phyloP scores from a whole-genome alignment of 2,329 filamentous ascomycete species.

The Alternaria sp. region DNA sequence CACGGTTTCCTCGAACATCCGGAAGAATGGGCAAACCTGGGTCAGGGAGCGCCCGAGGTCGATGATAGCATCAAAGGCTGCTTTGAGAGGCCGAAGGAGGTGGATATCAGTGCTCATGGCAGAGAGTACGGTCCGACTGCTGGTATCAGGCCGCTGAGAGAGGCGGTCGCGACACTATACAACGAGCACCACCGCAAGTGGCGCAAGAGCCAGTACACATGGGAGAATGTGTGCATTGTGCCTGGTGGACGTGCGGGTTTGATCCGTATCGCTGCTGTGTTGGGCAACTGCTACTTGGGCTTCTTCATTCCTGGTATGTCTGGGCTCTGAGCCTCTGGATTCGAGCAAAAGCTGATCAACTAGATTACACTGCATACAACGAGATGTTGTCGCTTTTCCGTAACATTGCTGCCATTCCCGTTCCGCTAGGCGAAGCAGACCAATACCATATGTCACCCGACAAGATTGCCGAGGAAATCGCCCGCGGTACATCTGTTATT shows the following conservation, averaged over 20 bases:
- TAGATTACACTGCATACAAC: constrained; percentile 92
- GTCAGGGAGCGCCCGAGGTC: constrained; percentile 92
- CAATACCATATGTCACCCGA: constrained; percentile 93
- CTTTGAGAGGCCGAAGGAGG: constrained; percentile 80
- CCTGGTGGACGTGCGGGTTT: constrained; percentile 91
- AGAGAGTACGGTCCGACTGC: constrained; percentile 93
- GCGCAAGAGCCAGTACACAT: constrained; percentile 89
- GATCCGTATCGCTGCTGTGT: constrained; percentile 91
- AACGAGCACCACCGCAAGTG: constrained; percentile 90
- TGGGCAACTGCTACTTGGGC: constrained; percentile 90
- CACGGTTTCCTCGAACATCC: constrained; percentile 88
- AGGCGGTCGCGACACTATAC: constrained; percentile 90
- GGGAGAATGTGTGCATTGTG: constrained; percentile 86
- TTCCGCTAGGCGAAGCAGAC: constrained; percentile 81
- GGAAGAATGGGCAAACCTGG: constrained; percentile 87
- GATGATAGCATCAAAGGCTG: constrained; percentile 92
- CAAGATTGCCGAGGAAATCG: constrained; percentile 91
- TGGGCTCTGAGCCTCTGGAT: no score
- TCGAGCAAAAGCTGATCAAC: constrained; percentile 25
- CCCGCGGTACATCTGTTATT: constrained; percentile 80
- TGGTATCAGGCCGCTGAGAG: constrained; percentile 88
- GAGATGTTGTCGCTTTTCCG: constrained; percentile 96
- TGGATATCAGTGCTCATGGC: constrained; percentile 79
- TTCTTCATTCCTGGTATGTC: constrained; percentile 79
- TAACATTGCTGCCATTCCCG: constrained; percentile 65